Conservation (phyloP, 768 basidiomycete species). For the Galerina sulciceps region DNA sequence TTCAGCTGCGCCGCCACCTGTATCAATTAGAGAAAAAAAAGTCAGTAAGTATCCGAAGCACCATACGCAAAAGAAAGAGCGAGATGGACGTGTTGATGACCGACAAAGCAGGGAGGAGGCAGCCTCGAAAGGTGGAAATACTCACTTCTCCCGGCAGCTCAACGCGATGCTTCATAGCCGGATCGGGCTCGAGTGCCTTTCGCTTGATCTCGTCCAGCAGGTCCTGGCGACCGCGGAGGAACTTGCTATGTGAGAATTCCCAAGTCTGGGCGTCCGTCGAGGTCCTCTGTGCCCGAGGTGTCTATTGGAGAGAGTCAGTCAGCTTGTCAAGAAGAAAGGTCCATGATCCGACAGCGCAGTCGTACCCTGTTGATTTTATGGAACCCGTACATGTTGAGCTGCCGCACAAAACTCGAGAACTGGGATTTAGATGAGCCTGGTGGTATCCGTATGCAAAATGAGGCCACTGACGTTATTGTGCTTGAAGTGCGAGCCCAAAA, state of each 20-base stretch:
- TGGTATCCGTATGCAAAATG: constrained; percentile 2
- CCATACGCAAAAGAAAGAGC: not conserved
- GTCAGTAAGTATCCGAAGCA: constrained; percentile 23
- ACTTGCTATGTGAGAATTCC: constrained; percentile 90
- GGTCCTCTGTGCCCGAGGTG: constrained; percentile 82
- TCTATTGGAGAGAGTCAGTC: constrained; percentile 40
- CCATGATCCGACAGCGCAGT: not conserved
- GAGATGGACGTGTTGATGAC: not conserved
- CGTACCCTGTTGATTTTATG: constrained; percentile 88
- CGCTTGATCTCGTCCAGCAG: constrained; percentile 86
- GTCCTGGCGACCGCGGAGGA: constrained; percentile 79
- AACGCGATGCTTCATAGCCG: constrained; percentile 69
- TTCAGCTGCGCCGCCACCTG: constrained; percentile 66
- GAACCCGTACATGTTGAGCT: constrained; percentile 97
- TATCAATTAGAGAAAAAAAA: constrained; percentile 12
- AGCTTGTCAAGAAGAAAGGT: constrained; percentile 2
- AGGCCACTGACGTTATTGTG: constrained; percentile 76
- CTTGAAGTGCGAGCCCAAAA: constrained; percentile 87
- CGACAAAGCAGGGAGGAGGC: not conserved
- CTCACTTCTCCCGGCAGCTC: constrained; percentile 82
- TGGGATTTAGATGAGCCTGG: constrained; percentile 32
- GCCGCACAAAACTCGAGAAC: constrained; percentile 94
- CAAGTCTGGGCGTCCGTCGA: constrained; percentile 82
- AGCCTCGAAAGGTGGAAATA: constrained; percentile 10
- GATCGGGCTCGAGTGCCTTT: constrained; percentile 83